These are phyloP conservation scores for Dichomitus squalens DNA, from an alignment of 1,284 basidiomycete genomes.

Conservation along the genomic window DNA sequence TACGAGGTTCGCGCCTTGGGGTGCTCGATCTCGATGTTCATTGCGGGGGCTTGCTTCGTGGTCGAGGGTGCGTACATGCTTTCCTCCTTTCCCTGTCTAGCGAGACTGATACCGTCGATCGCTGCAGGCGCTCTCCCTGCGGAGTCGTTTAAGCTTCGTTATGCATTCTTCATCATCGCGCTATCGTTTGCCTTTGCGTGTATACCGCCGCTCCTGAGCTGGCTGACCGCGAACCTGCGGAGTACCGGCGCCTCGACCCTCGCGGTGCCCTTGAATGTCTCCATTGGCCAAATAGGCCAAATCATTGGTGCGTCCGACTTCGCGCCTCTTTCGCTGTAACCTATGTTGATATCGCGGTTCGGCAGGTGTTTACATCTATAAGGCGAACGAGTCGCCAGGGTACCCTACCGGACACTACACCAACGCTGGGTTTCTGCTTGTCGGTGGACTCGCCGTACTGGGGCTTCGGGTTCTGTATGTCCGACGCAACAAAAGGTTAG, in stretches of 20 bases:
- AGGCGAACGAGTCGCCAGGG: conserved; percentile 34
- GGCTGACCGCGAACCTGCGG: conserved; percentile 40
- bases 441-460: conserved; percentile 27
- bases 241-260: conserved; percentile 37
- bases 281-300: conserved; percentile 40
- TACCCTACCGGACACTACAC: conserved; percentile 42
- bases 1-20: conserved; percentile 23
- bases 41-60: conserved; percentile 22
- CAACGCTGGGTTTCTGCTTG: conserved; percentile 36
- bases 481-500: conserved; percentile 22
- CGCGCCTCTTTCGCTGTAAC: neutral
- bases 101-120: neutral
- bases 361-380: conserved; percentile 41
- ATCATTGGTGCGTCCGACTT: conserved; percentile 31
- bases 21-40: conserved; percentile 16
- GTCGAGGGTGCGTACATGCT: conserved; percentile 19
- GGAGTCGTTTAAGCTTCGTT: conserved; percentile 35
- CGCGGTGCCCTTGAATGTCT: conserved; percentile 40
- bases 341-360: neutral
- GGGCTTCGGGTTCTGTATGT: conserved; percentile 24
- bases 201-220: conserved; percentile 40
- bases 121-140: conserved; percentile 32
- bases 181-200: conserved; percentile 38
- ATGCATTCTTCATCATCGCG: conserved; percentile 39
- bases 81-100: neutral